Evolutionary conservation across 1,284 basidiomycete genomes (phyloP).

Genomic region (Pseudozyma thailandica): DNA sequence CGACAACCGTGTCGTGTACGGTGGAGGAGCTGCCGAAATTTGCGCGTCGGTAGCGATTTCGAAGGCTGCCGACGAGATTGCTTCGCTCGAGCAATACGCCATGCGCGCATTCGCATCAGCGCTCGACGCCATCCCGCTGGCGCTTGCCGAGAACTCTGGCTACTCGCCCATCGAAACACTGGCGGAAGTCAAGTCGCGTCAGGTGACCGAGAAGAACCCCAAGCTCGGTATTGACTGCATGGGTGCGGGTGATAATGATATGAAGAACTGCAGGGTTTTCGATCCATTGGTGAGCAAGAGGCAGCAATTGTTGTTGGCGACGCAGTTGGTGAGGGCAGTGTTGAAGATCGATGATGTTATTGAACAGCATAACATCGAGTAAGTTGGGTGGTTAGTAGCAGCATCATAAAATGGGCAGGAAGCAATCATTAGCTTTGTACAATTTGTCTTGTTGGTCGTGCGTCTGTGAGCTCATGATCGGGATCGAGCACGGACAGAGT

Average conservation of each 20-base stretch:
- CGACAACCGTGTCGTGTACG: conserved; percentile 97
- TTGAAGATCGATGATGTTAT: conserved; percentile 69
- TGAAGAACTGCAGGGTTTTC: conserved; percentile 97
- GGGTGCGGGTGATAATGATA: conserved; percentile 79
- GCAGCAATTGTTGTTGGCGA: conserved; percentile 96
- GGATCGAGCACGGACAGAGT: not conserved
- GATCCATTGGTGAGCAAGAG: conserved; percentile 97
- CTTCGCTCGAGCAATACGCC: conserved; percentile 97
- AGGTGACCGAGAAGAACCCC: conserved; percentile 87
- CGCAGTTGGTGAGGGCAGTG: conserved; percentile 77
- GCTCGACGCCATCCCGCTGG: conserved; percentile 90
- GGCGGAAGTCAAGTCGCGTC: conserved; percentile 90
- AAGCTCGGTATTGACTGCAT: conserved; percentile 93
- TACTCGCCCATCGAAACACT: conserved; percentile 95
- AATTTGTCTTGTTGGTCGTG: not conserved
- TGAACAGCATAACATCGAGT: conserved; percentile 62
- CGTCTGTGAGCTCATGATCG: not conserved
- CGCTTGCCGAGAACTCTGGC: conserved; percentile 96
- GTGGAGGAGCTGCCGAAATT: conserved; percentile 97
- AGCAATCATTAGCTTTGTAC: conserved; percentile 2
- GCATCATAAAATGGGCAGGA: not conserved
- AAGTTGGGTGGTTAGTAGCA: not conserved
- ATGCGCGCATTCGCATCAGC: conserved; percentile 98
- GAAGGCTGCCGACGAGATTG: conserved; percentile 93
- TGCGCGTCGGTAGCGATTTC: conserved; percentile 91